Evolutionary conservation across 2,329 filamentous ascomycete species (phyloP).

Genomic region (Nothomitra cinnamomea): DNA sequence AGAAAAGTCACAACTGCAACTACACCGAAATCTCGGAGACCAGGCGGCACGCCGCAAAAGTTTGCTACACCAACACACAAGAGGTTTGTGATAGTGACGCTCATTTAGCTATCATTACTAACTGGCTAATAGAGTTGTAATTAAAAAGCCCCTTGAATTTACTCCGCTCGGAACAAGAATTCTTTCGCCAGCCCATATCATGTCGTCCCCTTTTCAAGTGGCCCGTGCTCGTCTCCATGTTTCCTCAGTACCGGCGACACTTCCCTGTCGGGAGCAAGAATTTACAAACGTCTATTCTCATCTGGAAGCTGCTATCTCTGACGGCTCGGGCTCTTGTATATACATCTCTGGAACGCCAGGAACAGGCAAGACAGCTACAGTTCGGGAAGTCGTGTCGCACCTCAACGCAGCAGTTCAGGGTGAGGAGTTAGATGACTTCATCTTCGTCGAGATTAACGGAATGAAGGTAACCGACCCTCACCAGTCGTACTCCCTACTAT

Average conservation of each 20-base stretch:
- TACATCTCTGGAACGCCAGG: conserved; percentile 98
- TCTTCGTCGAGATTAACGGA: conserved; percentile 98
- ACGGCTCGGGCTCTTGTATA: conserved; percentile 87
- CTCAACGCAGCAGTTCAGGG: conserved; percentile 73
- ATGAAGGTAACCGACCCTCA: conserved; percentile 99
- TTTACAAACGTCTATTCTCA: conserved; percentile 87
- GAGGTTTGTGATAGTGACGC: conserved; percentile 23
- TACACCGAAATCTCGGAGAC: conserved; percentile 15
- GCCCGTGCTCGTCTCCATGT: conserved; percentile 83
- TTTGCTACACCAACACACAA: conserved; percentile 48
- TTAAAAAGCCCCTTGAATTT: conserved; percentile 86
- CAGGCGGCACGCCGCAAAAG: conserved; percentile 28
- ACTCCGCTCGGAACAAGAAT: conserved; percentile 83
- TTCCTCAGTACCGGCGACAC: conserved; percentile 71
- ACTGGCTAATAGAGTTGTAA: conserved; percentile 29
- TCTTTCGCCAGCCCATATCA: conserved; percentile 55
- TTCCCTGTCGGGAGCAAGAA: conserved; percentile 84
- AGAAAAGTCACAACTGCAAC: conserved; percentile 31
- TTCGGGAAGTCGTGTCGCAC: conserved; percentile 81
- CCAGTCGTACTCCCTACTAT: conserved; percentile 85
- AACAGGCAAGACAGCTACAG: conserved; percentile 93
- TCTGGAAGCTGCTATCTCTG: conserved; percentile 82
- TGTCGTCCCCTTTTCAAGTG: conserved; percentile 78
- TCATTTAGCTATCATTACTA: background rate
- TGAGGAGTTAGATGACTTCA: conserved; percentile 94